These are phyloP conservation scores for Colletotrichum cordylinicola DNA, from an alignment of 2,329 filamentous ascomycete genomes.

Conservation along the genomic window DNA sequence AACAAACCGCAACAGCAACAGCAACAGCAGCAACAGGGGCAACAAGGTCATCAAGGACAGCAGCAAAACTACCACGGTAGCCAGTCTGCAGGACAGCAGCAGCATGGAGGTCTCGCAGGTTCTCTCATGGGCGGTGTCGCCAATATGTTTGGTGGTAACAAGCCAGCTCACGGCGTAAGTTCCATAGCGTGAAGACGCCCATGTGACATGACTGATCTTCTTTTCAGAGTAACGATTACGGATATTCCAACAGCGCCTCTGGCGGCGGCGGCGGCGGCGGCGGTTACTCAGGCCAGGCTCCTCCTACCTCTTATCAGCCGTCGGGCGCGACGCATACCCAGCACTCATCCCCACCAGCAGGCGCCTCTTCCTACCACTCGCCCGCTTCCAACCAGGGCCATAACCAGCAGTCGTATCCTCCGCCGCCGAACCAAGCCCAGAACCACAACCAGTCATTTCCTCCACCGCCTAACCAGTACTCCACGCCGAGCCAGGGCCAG, in stretches of 20 bases:
- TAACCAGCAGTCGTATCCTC: constrained; percentile 22
- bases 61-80: constrained; percentile 55
- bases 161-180: constrained; percentile 46
- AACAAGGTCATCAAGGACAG: constrained; percentile 31
- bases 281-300: constrained; percentile 68
- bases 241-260: constrained; percentile 57
- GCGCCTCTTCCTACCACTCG: constrained; percentile 32
- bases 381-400: constrained; percentile 28
- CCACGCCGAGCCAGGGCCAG: constrained; percentile 21
- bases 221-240: constrained; percentile 62
- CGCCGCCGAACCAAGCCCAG: constrained; percentile 22
- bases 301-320: constrained; percentile 64
- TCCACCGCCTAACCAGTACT: constrained; percentile 22
- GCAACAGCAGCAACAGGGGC: constrained; percentile 48
- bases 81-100: constrained; percentile 39
- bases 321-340: constrained; percentile 28
- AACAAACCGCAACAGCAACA: constrained; percentile 39
- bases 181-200: background rate
- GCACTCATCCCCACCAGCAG: constrained; percentile 32
- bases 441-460: constrained; percentile 19
- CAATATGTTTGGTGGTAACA: constrained; percentile 57
- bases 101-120: constrained; percentile 55
- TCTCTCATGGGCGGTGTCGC: constrained; percentile 61
- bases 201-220: constrained; percentile 21
- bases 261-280: constrained; percentile 35